Evolutionary conservation across 805 yeast species (phyloP).

Genomic region (Candida quercuum): DNA sequence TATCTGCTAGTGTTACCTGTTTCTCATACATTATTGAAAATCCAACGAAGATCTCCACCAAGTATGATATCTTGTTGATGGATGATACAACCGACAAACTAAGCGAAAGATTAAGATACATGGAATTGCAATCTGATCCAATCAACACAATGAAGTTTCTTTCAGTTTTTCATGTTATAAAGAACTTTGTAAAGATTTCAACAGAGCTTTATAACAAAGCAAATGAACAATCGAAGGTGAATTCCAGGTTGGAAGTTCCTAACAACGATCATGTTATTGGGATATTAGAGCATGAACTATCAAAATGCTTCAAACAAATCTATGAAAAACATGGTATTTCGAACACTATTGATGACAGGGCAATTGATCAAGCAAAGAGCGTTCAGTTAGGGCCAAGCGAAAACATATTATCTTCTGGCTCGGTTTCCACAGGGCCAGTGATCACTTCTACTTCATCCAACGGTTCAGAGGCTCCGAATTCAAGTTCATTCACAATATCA

Average conservation of each 20-base stretch:
- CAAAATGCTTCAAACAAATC: constrained; percentile 1
- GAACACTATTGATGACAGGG: too few species aligned
- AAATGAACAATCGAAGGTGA: not conserved
- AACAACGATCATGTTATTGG: not conserved
- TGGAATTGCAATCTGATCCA: constrained; percentile 5
- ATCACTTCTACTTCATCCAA: too few species aligned
- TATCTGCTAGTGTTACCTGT: constrained; percentile 6
- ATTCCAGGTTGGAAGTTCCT: not conserved
- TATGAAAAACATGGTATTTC: constrained; percentile 3
- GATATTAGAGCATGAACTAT: constrained; percentile 1
- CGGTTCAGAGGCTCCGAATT: too few species aligned
- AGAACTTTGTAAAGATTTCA: constrained; percentile 7
- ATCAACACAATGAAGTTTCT: constrained; percentile 4
- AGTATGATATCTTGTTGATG: constrained; percentile 4
- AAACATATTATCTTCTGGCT: too few species aligned
- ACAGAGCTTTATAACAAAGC: constrained; percentile 2
- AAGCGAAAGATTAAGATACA: constrained; percentile 2
- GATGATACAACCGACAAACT: constrained; percentile 2
- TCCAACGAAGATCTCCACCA: constrained; percentile 4
- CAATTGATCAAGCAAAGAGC: too few species aligned
- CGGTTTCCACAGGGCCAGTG: too few species aligned
- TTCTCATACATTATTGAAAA: constrained; percentile 6
- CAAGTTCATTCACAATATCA: not conserved
- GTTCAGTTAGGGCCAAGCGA: too few species aligned
- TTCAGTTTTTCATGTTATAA: constrained; percentile 2